phyloP scores from a whole-genome alignment of 1,284 basidiomycete genomes.

The Malassezia caprae region DNA sequence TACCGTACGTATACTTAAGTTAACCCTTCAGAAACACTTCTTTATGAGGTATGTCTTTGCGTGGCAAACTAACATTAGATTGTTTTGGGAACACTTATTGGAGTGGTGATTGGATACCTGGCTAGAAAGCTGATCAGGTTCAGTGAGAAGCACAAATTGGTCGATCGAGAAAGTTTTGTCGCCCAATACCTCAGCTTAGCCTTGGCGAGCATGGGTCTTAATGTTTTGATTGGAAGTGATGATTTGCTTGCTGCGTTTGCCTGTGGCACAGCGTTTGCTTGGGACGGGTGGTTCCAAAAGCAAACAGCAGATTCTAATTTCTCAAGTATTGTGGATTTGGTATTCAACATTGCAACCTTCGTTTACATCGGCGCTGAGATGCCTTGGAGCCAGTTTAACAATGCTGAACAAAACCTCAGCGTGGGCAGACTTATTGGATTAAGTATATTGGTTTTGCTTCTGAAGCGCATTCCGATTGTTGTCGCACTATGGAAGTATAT shows the following conservation, averaged over 20 bases:
- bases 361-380: conserved; percentile 48
- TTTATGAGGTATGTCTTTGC: neutral
- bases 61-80: conserved; percentile 54
- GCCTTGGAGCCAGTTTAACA: conserved; percentile 40
- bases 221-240: conserved; percentile 44
- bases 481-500: conserved; percentile 44
- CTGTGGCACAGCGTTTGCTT: conserved; percentile 91
- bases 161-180: conserved; percentile 89
- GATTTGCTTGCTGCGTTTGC: conserved; percentile 63
- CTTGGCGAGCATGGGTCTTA: conserved; percentile 63
- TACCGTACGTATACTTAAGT: conserved; percentile 54
- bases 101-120: conserved; percentile 64
- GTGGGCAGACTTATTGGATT: conserved; percentile 43
- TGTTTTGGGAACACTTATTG: conserved; percentile 67
- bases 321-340: conserved; percentile 83
- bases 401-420: conserved; percentile 27
- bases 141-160: conserved; percentile 74
- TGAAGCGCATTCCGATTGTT: conserved; percentile 45
- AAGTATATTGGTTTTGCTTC: conserved; percentile 34
- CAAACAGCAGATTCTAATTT: conserved; percentile 79
- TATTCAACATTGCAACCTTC: conserved; percentile 51
- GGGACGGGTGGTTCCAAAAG: conserved; percentile 84
- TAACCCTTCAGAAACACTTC: neutral
- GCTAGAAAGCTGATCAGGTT: conserved; percentile 94
- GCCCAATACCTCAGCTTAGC: conserved; percentile 77